phyloP scores from a whole-genome alignment of 2,329 filamentous ascomycete genomes.

The Colletotrichum endophyticum region DNA sequence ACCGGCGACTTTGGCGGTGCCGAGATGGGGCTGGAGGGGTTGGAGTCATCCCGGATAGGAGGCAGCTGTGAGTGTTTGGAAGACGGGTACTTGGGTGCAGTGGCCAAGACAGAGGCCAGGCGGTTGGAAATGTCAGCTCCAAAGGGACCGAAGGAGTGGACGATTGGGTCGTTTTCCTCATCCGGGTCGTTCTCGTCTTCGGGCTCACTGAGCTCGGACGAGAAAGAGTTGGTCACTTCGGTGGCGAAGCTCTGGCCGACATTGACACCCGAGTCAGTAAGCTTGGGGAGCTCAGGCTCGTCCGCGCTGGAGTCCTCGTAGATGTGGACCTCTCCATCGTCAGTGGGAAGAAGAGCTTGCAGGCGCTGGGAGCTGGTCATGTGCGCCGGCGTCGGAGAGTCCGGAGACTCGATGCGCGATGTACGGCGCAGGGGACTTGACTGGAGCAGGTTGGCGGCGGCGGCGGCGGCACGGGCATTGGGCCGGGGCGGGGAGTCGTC shows the following conservation, averaged over 20 bases:
- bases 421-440: conserved; percentile 64
- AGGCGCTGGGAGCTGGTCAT: conserved; percentile 49
- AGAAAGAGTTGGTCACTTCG: conserved; percentile 57
- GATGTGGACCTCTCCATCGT: conserved; percentile 24
- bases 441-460: conserved; percentile 50
- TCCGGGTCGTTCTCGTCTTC: conserved; percentile 65
- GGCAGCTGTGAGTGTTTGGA: conserved; percentile 17
- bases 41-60: conserved; percentile 1
- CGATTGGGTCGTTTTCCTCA: conserved; percentile 92
- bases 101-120: conserved; percentile 77
- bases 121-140: conserved; percentile 84
- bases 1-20: conserved; percentile 5
- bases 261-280: conserved; percentile 20
- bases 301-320: conserved; percentile 25
- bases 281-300: conserved; percentile 43
- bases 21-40: conserved; percentile 13
- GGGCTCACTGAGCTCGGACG: conserved; percentile 60
- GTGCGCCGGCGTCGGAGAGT: conserved; percentile 62
- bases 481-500: conserved; percentile 62
- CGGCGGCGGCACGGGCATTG: conserved; percentile 32
- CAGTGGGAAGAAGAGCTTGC: conserved; percentile 46
- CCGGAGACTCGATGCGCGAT: conserved; percentile 72
- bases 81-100: conserved; percentile 60
- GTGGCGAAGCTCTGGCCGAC: conserved; percentile 53
- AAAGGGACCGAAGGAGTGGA: conserved; percentile 91